Evolutionary conservation across 2,329 filamentous ascomycete species (phyloP).

Genomic region (Fusarium verrucosum): DNA sequence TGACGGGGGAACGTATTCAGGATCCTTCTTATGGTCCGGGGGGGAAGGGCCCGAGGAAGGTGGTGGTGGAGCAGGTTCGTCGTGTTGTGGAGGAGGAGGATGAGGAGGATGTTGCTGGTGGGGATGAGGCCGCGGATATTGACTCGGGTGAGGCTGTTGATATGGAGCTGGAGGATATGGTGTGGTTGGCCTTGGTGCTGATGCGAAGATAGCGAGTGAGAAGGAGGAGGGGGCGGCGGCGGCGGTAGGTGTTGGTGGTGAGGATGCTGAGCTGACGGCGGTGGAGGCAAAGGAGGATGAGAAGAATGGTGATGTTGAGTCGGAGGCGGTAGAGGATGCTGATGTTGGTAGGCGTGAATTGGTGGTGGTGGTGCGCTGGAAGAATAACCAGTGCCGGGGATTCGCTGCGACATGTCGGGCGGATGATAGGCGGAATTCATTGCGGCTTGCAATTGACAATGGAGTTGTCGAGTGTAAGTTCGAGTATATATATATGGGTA

Average conservation of each 20-base stretch:
- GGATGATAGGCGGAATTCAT: constrained; percentile 49
- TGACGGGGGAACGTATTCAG: constrained; percentile 39
- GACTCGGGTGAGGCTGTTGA: constrained; percentile 40
- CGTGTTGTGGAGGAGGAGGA: constrained; percentile 36
- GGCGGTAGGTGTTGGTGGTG: constrained; percentile 24
- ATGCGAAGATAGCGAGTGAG: constrained; percentile 38
- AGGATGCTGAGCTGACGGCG: constrained; percentile 19
- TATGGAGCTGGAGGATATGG: constrained; percentile 35
- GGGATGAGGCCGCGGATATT: constrained; percentile 38
- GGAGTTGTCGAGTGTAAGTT: constrained; percentile 2
- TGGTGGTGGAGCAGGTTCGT: constrained; percentile 33
- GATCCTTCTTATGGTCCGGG: constrained; percentile 23
- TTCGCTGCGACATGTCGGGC: constrained; percentile 47
- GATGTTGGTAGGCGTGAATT: constrained; percentile 41
- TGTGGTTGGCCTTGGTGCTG: constrained; percentile 32
- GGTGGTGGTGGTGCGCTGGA: constrained; percentile 31
- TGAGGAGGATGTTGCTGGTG: constrained; percentile 40
- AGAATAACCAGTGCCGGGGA: constrained; percentile 43
- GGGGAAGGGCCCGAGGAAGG: constrained; percentile 30
- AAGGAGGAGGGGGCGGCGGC: constrained; percentile 20
- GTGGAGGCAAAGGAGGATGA: constrained; percentile 28
- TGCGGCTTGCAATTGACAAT: constrained; percentile 6
- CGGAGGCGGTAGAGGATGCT: constrained; percentile 36
- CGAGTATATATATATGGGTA: constrained; percentile 1
- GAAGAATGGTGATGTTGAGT: constrained; percentile 35